Percentiles rank a stretch among this genome's conserved stretches.
These are phyloP conservation scores for Geranium brycei DNA, from an alignment of 345 rosid species.

Conservation along the genomic window DNA sequence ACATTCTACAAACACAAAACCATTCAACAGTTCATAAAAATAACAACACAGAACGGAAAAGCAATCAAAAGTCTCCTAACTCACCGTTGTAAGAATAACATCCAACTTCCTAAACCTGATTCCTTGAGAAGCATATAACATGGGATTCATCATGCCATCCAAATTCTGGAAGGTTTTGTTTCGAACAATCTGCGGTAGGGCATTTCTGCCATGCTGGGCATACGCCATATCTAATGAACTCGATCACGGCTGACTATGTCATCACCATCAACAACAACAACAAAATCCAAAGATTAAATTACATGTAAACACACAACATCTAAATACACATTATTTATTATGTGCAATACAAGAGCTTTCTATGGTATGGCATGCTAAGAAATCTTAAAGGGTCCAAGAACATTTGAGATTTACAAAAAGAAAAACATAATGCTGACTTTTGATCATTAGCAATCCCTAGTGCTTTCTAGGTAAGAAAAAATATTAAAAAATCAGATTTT, in stretches of 20 bases:
- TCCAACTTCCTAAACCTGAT: slow-evolving; percentile 67
- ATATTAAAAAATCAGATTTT: too few species aligned
- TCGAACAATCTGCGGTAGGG: slow-evolving; percentile 26
- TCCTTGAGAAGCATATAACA: slow-evolving; percentile 66
- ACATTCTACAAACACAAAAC: slow-evolving; percentile 33
- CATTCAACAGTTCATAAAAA: slow-evolving; percentile 1
- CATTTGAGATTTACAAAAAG: too few species aligned
- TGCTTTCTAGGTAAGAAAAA: too few species aligned
- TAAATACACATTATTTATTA: too few species aligned
- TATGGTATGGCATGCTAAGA: too few species aligned
- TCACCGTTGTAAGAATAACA: slow-evolving; percentile 82
- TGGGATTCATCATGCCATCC: slow-evolving; percentile 38
- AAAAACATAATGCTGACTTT: too few species aligned
- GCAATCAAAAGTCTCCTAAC: slow-evolving; percentile 2
- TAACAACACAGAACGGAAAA: neutral
- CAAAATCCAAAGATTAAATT: too few species aligned
- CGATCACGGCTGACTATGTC: neutral
- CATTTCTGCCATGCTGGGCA: slow-evolving; percentile 29
- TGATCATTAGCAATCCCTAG: too few species aligned
- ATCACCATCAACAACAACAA: too few species aligned
- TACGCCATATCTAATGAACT: slow-evolving; percentile 23
- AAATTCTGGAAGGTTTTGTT: slow-evolving; percentile 14
- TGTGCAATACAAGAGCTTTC: too few species aligned
- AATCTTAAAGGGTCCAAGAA: too few species aligned
- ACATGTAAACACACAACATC: too few species aligned